A percentile compares a stretch with the other conserved stretches of the same genome.
These are phyloP conservation scores for Calophaca sinica DNA, from an alignment of 306 rosid species.

Conservation along the genomic window DNA sequence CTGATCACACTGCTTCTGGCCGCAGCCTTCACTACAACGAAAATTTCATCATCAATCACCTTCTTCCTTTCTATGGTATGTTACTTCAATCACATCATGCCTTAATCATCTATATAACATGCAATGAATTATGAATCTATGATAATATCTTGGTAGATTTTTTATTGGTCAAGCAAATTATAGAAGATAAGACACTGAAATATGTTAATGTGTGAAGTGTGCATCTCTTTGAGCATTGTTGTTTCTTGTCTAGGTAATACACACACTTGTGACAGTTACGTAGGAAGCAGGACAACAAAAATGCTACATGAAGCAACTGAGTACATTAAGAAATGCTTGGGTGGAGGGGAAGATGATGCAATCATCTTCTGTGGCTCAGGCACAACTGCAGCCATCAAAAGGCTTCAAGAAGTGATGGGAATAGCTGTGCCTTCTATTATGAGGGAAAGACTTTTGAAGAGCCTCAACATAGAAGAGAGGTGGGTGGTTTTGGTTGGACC, in stretches of 20 bases:
- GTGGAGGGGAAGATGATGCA: slow-evolving; percentile 67
- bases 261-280: slow-evolving; percentile 82
- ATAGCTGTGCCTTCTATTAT: slow-evolving; percentile 68
- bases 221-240: not conserved
- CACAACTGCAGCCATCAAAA: slow-evolving; percentile 78
- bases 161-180: too few species aligned
- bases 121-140: too few species aligned
- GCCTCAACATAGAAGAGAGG: slow-evolving; percentile 56
- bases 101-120: not conserved
- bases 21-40: slow-evolving; percentile 65
- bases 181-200: not conserved
- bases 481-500: slow-evolving; percentile 97
- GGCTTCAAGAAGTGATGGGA: slow-evolving; percentile 91
- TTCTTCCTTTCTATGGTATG: slow-evolving; percentile 84
- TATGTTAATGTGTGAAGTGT: not conserved
- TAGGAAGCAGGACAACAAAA: slow-evolving; percentile 76
- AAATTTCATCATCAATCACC: slow-evolving; percentile 54
- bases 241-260: slow-evolving; percentile 62
- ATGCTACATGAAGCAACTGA: slow-evolving; percentile 62
- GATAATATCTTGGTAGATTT: too few species aligned
- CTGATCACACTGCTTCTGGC: slow-evolving; percentile 88
- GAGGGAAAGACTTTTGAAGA: slow-evolving; percentile 57
- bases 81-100: not conserved
- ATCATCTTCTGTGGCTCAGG: slow-evolving; percentile 82
- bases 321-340: slow-evolving; percentile 77